These are phyloP conservation scores for Erodium maritimum DNA, from an alignment of 345 rosid genomes.

Conservation along the genomic window DNA sequence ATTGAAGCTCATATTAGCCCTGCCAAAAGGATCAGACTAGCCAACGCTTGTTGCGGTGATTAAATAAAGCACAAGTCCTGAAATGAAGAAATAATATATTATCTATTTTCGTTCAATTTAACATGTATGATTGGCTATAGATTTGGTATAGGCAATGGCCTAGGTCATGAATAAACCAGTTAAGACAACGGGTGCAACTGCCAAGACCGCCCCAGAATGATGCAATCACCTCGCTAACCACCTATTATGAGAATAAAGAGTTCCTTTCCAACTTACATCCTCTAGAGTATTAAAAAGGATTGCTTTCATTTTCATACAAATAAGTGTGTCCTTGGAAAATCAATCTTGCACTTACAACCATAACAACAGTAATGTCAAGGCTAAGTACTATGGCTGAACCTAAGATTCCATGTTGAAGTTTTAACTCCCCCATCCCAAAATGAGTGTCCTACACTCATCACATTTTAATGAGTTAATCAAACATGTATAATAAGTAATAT, in stretches of 20 bases:
- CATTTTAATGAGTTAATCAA: no score
- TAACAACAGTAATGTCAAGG: background rate
- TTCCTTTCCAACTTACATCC: background rate
- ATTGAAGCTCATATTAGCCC: conserved; percentile 55
- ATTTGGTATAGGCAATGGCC: background rate
- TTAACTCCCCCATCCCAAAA: no score
- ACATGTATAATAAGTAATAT: no score
- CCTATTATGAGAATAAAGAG: background rate
- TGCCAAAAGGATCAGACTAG: conserved; percentile 6
- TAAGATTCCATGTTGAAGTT: background rate
- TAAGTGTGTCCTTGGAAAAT: background rate
- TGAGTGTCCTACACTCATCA: no score
- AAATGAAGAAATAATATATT: conserved; percentile 11
- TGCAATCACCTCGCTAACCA: background rate
- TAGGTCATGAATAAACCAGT: background rate
- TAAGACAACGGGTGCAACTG: background rate
- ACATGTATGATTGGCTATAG: background rate
- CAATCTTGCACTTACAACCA: no score
- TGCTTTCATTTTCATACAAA: background rate
- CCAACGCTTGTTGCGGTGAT: conserved; percentile 4
- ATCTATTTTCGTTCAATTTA: background rate
- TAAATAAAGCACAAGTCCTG: conserved; percentile 15
- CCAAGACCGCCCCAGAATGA: background rate
- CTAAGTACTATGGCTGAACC: background rate
- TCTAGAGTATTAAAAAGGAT: background rate